Base-by-base conservation (phyloP, 2,329 filamentous ascomycete genomes). In the Hypoxylon sp. region DNA sequence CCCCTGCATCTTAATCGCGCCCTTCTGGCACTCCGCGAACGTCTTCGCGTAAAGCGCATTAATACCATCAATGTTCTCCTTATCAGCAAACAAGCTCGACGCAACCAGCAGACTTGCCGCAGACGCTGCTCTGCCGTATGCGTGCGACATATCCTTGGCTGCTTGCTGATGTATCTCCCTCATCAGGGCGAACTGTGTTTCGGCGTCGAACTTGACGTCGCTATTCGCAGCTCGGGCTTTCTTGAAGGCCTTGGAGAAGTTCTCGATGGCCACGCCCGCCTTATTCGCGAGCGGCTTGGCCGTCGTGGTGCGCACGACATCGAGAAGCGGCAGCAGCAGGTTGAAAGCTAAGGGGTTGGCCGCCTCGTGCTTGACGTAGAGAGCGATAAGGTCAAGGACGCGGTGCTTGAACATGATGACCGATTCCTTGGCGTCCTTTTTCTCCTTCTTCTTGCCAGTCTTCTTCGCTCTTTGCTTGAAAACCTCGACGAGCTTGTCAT, bases 371-470 rank as follows among this genome's bases (percentile, higher is more conserved):
- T 92, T 94, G 70, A 96, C 85, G 79, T 93, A 98, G 69, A 96
- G 91, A 66, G 91, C 89, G 10, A 98, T 85, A 0, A 98, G 86
- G 76, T 98, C 96, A 3, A 98, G 87, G 5, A 98, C 91, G 45
- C 94, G 92, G 79, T 93, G 93, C 83, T 99, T 99, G 86, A 99
- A 97, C 80, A 95, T 94, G 75, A 97, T 83, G 76, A 98, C 93
- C 19, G 90, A 93, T 72, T 95, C 92, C 77, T 93, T 96, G 60
- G 95, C 94, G 66, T 95, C 91, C 76, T 93, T 93, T 74, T 92
- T 91, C 76, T 96, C 90, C 80, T 94, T 92, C 82, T 94, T 96
- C 76, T 91, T 68, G 77, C 86, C 90, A 1, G 83, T 82, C 14
- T 83, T 83, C 78, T 93, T 90, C 71, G 87, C 88, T 52, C 90